Evolutionary conservation across 768 basidiomycete species (phyloP), one percentile per base, ranked within the genome.

Genomic region (Nevesoporus exiguus): DNA sequence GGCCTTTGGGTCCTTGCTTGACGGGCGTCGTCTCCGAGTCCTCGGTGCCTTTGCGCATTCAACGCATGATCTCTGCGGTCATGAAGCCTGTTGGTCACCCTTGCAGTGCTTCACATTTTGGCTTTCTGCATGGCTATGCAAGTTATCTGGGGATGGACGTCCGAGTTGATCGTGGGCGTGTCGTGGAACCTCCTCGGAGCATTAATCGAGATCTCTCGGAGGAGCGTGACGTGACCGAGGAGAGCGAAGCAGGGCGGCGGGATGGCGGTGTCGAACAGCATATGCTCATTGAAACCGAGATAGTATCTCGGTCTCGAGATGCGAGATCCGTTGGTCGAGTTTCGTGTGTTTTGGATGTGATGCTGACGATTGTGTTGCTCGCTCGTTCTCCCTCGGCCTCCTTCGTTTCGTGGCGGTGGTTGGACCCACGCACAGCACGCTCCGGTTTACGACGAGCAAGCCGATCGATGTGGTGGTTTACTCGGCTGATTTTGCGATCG

Each of bases 401-500:
- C 40, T 31, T 30, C 21, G 42, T 7, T 21, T 14, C 4, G 44
- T 3, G n/a, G n/a, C n/a, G n/a, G n/a, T n/a, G n/a, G n/a, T n/a
- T n/a, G n/a, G n/a, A n/a, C n/a, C n/a, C n/a, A n/a, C n/a, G n/a
- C n/a, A 9, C 29, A 61, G 75, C 36, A 64, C 66, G 22, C 57
- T 77, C 21, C 68, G 66, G 34, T 77, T 77, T 43, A 57, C 61
- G 42, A 65, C 67, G 51, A 41, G 54, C 22, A 47, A 55, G 3
- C 73, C 71, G 14, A 51, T 44, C 13, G 30, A 55, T 5, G n/a
- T 54, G 24, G 71, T 72, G 1, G 60, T 80, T 22, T 85, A 79
- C 62, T 78, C 80, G 19, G 77, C 82, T 8, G 73, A 79, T 57
- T 86, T 86, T 52, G 60, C 56, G 36, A 77, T 84, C 41, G 47